Percentiles rank a stretch among this genome's conserved stretches.
Evolutionary conservation across 495 filamentous ascomycete species (phyloP).

Genomic region (Neurospora sp.): DNA sequence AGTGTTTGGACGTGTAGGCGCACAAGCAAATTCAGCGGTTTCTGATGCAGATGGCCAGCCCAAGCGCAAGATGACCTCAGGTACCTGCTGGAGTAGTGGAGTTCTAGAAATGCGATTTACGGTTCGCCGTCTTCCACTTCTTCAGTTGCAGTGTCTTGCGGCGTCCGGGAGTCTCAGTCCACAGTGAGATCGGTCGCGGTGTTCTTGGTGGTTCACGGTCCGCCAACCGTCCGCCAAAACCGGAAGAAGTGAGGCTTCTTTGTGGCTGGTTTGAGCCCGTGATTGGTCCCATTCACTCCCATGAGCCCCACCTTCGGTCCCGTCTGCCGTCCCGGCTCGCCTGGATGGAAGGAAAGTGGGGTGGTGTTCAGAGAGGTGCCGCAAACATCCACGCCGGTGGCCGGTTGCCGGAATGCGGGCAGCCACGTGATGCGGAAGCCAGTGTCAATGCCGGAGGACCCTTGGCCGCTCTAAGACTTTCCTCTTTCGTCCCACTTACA

Average conservation of each 20-base stretch:
- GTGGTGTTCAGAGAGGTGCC: background rate
- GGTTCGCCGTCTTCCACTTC: background rate
- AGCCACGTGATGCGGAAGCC: background rate
- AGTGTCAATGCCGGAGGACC: background rate
- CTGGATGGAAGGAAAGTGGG: background rate
- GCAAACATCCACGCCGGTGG: background rate
- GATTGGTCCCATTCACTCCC: background rate
- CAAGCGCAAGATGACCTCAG: background rate
- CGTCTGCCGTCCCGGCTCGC: background rate
- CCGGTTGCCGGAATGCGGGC: background rate
- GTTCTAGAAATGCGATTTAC: background rate
- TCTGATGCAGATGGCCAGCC: background rate
- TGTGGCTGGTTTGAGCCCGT: background rate
- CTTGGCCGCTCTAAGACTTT: background rate
- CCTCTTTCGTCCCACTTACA: background rate
- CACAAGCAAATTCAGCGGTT: background rate
- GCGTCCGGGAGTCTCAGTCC: background rate
- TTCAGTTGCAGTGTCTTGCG: background rate
- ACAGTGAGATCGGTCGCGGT: background rate
- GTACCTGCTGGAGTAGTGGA: background rate
- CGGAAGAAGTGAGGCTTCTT: background rate
- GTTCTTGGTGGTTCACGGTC: background rate
- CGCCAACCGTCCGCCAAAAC: background rate
- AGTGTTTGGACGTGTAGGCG: background rate
- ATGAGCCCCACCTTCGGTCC: background rate